Evolutionary conservation across 2,329 filamentous ascomycete genomes (phyloP), one percentile per base, ranked within the genome.

Genomic region (Aureobasidium leucospermi): DNA sequence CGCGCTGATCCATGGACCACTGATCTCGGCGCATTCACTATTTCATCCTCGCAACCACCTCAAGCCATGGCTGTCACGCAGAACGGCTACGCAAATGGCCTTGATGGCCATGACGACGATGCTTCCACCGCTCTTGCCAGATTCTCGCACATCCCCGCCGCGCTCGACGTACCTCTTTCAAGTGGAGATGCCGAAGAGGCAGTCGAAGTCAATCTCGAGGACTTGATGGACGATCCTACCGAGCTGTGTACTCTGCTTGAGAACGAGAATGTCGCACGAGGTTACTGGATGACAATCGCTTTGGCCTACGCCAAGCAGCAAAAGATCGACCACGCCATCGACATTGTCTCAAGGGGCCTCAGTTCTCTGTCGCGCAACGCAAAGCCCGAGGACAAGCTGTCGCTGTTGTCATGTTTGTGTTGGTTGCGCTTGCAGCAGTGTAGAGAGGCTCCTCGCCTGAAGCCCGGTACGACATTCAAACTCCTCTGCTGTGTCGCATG

Each of bases 231-330:
- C 72, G 94, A 97, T 70, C 90, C 90, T 19, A 96, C 89, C 48
- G 94, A 99, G 76, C 82, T 99, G 5, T 99, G 94, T 73, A 94
- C 90, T 32, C 82, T 99, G 53, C 85, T 99, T 64, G 93, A 99
- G 76, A 96, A 94, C 69, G 95, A 99, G 74, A 86, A 87, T 69
- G 92, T 91, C 15, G 88, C 90, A 39, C 91, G 93, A 68, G 90
- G 87, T 56, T 95, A 95, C 67, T 99, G 95, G 95, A 93, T 99
- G 80, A 93, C 90, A n/a, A 94, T 97, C 65, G 89, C 95, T 43
- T 81, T 97, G 61, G 93, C 93, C 49, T 99, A 99, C 70, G 93
- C 94, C 42, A 99, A 97, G 77, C 90, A 96, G 76, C 86, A 87
- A 70, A 96, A 96, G 76, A 84, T 94, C 63, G 92, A 96, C 70